A percentile compares a stretch with the other conserved stretches of the same genome.
Evolutionary conservation across 148 eudicot genomes (phyloP).

Genomic region (Chenopodium quinoa): DNA sequence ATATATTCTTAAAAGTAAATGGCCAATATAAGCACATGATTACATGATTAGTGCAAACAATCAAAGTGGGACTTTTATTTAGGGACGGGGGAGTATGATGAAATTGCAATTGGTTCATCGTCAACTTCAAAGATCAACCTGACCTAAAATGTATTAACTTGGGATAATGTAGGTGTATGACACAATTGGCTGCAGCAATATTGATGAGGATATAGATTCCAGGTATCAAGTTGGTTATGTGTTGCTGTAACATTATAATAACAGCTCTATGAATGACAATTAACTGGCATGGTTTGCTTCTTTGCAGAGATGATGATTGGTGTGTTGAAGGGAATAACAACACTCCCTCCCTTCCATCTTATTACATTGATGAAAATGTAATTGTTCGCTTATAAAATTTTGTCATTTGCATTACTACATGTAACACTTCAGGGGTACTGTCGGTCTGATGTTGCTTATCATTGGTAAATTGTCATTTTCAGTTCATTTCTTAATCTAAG

Average conservation of each 20-base stretch:
- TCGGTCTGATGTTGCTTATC: slow-evolving; percentile 3
- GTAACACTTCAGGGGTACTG: neutral
- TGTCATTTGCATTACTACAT: neutral
- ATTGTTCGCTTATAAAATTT: slow-evolving; percentile 35
- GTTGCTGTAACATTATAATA: neutral
- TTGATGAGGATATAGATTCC: slow-evolving; percentile 56
- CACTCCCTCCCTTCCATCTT: slow-evolving; percentile 86
- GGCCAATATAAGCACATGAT: too few relatives aligned
- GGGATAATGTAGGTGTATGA: slow-evolving; percentile 65
- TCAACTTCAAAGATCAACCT: slow-evolving; percentile 1
- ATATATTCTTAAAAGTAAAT: too few relatives aligned
- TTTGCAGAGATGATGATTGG: slow-evolving; percentile 91
- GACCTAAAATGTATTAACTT: slow-evolving; percentile 12
- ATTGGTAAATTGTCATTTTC: neutral
- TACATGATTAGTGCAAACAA: too few relatives aligned
- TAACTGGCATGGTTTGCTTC: slow-evolving; percentile 25
- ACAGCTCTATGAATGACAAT: slow-evolving; percentile 9
- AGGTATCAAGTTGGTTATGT: slow-evolving; percentile 44
- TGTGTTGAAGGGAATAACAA: slow-evolving; percentile 68
- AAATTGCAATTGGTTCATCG: neutral
- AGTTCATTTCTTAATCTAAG: neutral
- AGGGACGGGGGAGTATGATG: neutral
- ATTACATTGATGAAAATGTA: slow-evolving; percentile 99
- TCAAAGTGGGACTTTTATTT: too few relatives aligned
- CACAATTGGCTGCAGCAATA: slow-evolving; percentile 61